Conservation (phyloP, 495 filamentous ascomycete genomes). For the Echria macrotheca region DNA sequence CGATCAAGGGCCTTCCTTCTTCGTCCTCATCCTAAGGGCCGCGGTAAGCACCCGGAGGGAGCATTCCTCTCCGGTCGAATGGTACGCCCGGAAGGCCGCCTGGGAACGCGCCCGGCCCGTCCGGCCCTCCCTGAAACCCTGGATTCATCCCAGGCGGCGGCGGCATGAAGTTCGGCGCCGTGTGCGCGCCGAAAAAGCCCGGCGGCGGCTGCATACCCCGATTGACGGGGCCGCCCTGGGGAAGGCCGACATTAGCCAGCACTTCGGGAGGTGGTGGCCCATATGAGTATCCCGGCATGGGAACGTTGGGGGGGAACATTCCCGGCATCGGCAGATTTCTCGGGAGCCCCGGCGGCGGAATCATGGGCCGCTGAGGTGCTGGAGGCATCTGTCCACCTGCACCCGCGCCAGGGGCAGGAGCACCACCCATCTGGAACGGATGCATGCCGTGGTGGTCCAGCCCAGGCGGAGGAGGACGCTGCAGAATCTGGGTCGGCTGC, state of each 20-base stretch:
- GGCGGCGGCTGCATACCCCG: constrained; percentile 43
- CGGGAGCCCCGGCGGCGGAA: constrained; percentile 48
- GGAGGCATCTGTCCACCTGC: constrained; percentile 29
- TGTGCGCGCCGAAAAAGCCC: constrained; percentile 40
- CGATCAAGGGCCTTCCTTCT: no score
- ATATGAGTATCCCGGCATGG: constrained; percentile 21
- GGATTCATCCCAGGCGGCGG: constrained; percentile 42
- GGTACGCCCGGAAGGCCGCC: not conserved
- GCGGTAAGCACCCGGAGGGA: not conserved
- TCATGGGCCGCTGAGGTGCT: constrained; percentile 41
- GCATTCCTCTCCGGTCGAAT: not conserved
- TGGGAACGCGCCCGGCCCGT: constrained; percentile 31
- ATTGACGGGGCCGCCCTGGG: constrained; percentile 21
- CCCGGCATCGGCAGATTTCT: constrained; percentile 39
- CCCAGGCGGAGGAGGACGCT: constrained; percentile 48
- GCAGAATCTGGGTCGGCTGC: constrained; percentile 49
- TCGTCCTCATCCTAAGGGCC: not conserved
- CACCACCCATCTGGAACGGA: constrained; percentile 36
- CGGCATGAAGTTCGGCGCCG: constrained; percentile 38
- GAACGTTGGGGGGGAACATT: constrained; percentile 47
- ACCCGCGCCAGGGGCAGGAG: constrained; percentile 9
- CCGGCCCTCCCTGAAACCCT: constrained; percentile 34
- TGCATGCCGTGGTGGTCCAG: constrained; percentile 44
- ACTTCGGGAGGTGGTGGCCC: constrained; percentile 36
- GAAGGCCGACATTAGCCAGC: constrained; percentile 27